Conservation (phyloP, 2,329 filamentous ascomycete species). For the Trichophyton mentagrophytes region DNA sequence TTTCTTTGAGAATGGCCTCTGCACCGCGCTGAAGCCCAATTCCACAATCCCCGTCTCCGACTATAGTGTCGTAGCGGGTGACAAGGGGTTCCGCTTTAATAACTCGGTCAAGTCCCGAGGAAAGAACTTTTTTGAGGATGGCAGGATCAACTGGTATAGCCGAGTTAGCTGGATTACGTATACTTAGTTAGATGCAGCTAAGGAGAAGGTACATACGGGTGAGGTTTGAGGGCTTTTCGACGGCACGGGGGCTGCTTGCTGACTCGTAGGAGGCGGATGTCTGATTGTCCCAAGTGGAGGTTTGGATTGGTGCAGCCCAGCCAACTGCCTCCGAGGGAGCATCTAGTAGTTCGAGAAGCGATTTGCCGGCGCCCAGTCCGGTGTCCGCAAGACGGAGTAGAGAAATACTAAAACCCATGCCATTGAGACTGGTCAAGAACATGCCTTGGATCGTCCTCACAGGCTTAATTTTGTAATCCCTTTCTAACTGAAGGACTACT, state of each 20-base stretch:
- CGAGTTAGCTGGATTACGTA: conserved; percentile 11
- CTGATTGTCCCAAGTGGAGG: conserved; percentile 46
- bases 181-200: conserved; percentile 4
- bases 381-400: conserved; percentile 51
- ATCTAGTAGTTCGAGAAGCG: conserved; percentile 54
- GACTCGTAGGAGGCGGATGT: conserved; percentile 29
- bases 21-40: conserved; percentile 76
- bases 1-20: conserved; percentile 44
- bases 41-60: conserved; percentile 84
- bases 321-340: conserved; percentile 54
- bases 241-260: conserved; percentile 26
- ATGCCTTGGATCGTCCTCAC: conserved; percentile 51
- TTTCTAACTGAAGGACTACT: conserved; percentile 48
- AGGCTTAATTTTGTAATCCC: conserved; percentile 47
- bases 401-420: conserved; percentile 57
- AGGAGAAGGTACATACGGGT: conserved; percentile 28
- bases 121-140: conserved; percentile 40
- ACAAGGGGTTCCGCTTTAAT: conserved; percentile 53
- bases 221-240: conserved; percentile 42
- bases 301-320: conserved; percentile 50
- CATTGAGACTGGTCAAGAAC: conserved; percentile 61
- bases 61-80: conserved; percentile 61
- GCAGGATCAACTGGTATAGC: conserved; percentile 8
- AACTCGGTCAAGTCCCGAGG: conserved; percentile 43
- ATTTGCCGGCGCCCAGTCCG: conserved; percentile 40